Evolutionary conservation across 2,329 filamentous ascomycete species (phyloP), one percentile per base, ranked within the genome.

Genomic region (Microsporum canis): DNA sequence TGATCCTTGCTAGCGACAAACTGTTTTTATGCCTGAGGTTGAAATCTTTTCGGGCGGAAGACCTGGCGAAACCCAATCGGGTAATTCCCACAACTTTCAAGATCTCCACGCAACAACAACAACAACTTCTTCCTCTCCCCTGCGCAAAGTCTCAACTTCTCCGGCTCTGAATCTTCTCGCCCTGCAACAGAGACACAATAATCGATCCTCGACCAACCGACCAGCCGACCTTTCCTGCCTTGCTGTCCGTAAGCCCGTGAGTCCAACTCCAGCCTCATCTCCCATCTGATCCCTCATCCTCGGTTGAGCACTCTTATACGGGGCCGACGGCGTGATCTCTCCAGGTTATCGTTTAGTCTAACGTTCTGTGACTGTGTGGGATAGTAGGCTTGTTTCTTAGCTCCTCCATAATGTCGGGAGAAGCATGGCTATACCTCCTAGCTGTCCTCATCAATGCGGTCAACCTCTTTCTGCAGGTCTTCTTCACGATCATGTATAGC

Each of bases 401-500:
- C 31, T 49, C 58, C 33, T 63, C 68, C 76, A 85, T 75, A 73
- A 96, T 96, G 91, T 96, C 91, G 72, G 91, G 91, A 77, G 91
- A 96, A 84, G 91, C 91, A 76, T 96, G 94, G 94, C 82, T 99
- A 76, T 99, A 95, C 81, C 86, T 99, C 71, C 83, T 99, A 78
- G 87, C 92, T 79, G 95, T 99, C 77, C 84, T 99, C 75, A 95
- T 99, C 82, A 99, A 99, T 81, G 94, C 94, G 80, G 91, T 99
- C 85, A 99, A 99, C 82, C 84, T 99, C 73, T 99, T 99, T 79
- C 84, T 99, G 62, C 95, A 99, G 81, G 94, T 99, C 71, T 99
- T 99, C 84, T 99, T 99, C 81, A 99, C 94, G 62, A 99, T 99
- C 74, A 99, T 99, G 95, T 99, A 97, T 80, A 96, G 90, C 78